phyloP scores from a whole-genome alignment of 768 basidiomycete species.

The Suillus americanus region DNA sequence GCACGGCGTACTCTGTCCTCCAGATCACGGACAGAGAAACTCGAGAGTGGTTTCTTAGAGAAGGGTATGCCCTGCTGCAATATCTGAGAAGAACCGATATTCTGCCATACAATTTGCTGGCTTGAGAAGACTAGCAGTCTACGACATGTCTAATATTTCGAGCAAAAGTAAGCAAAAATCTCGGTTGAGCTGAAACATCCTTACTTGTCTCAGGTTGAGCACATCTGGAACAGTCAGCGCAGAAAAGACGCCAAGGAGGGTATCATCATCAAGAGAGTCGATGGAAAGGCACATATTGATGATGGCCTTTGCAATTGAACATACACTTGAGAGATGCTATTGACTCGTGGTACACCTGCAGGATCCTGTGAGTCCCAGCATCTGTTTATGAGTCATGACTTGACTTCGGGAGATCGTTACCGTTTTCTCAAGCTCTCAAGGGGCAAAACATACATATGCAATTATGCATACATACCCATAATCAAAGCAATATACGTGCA shows the following conservation, averaged over 20 bases:
- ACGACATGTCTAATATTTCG: constrained; percentile 45
- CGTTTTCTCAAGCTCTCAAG: neutral
- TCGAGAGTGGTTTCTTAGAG: constrained; percentile 34
- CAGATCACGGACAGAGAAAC: constrained; percentile 42
- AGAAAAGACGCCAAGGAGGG: constrained; percentile 36
- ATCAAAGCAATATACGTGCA: neutral
- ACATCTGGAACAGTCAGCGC: constrained; percentile 42
- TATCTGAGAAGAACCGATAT: constrained; percentile 45
- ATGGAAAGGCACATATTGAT: constrained; percentile 17
- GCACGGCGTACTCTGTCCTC: constrained; percentile 45
- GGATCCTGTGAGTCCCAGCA: neutral
- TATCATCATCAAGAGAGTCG: constrained; percentile 36
- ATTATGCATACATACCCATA: neutral
- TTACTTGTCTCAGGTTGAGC: constrained; percentile 42
- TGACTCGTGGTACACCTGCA: neutral
- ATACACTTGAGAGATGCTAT: neutral
- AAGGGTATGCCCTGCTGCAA: constrained; percentile 52
- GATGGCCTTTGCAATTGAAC: neutral
- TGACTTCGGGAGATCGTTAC: neutral
- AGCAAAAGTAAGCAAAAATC: neutral
- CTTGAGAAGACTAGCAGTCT: constrained; percentile 44
- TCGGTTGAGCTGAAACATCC: constrained; percentile 8
- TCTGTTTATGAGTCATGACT: neutral
- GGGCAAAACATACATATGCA: neutral
- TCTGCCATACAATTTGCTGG: constrained; percentile 57